Evolutionary conservation across 345 rosid genomes (phyloP), one percentile per base, ranked within the genome.

Genomic region (Camelina sativa): DNA sequence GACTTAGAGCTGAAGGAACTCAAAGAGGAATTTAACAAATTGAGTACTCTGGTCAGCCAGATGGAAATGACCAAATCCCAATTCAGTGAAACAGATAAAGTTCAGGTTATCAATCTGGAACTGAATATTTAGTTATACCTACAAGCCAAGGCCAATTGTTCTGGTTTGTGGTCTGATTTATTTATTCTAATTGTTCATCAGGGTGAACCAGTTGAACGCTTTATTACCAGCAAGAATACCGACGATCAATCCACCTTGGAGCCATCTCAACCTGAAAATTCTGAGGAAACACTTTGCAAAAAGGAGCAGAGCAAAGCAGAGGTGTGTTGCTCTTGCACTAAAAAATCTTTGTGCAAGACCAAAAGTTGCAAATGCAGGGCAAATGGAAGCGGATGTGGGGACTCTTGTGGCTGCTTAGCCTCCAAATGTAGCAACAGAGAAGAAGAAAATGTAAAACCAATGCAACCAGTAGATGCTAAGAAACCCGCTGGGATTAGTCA

Each of bases 251-350:
- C 37, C 50, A 16, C 8, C 2, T 7, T 12, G 15, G 61, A 37
- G 10, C 28, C 48, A 34, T 65, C 60, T 75, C 77, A 77, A 78
- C 76, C 72, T 1, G 87, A 87, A 66, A 64, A 30, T 62, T 82
- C 86, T 34, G 86, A 76, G 22, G 81, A 65, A 73, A 52, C 15
- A 10, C 48, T 47, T 11, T 78, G 79, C 43, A 67, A 78, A 40
- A 67, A 8, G 3, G 79, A 67, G 57, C 52, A 76, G 76, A 72
- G 52, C 48, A 76, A 51, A 66, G 69, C 81, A 8, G 80, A 67
- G 16, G 78, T 65, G 20, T 94, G 98, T 74, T 90, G 98, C 85
- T 85, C 93, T 6, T 94, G 97, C 64, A 85, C 91, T 71, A 90
- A 67, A 74, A 81, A 70, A 65, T 94, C 97, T 17, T 72, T 74